A percentile compares a stretch with the other conserved stretches of the same genome.
These are phyloP conservation scores for Cryphonectria carpinicola DNA, from an alignment of 2,329 filamentous ascomycete genomes.

Conservation along the genomic window DNA sequence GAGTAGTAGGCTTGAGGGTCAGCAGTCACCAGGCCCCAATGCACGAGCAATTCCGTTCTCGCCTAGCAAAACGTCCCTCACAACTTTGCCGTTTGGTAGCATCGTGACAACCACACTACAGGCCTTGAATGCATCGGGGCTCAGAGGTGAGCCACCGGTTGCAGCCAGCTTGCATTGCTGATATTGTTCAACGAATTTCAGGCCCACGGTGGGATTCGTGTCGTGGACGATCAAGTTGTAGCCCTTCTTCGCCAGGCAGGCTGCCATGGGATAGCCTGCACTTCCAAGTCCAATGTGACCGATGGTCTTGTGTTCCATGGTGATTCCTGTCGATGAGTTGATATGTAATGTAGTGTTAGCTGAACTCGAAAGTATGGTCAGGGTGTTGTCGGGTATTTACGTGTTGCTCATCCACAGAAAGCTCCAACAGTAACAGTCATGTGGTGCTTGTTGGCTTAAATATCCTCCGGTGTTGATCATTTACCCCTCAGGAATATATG, in stretches of 20 bases:
- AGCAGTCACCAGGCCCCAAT: not conserved
- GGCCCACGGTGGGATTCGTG: not conserved
- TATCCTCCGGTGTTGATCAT: not conserved
- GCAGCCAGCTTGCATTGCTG: conserved; percentile 5
- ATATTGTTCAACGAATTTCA: not conserved
- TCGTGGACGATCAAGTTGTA: conserved; percentile 4
- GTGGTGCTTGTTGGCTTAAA: not conserved
- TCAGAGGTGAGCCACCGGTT: not conserved
- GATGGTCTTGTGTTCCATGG: not conserved
- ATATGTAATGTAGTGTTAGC: not conserved
- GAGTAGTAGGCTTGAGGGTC: not conserved
- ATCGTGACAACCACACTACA: conserved; percentile 12
- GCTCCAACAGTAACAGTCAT: not conserved
- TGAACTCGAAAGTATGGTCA: not conserved
- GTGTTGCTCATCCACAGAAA: too few species aligned
- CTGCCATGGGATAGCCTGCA: conserved; percentile 10
- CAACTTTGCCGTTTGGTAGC: conserved; percentile 8
- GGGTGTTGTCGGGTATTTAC: not conserved
- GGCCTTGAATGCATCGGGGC: not conserved
- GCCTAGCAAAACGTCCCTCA: conserved; percentile 7
- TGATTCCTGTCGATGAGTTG: too few species aligned
- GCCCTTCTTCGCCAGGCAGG: conserved; percentile 12
- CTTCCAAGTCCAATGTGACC: conserved; percentile 5
- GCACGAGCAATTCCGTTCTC: conserved; percentile 5
- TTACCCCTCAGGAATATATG: not conserved